Evolutionary conservation across 495 filamentous ascomycete species (phyloP).

Genomic region (Astrocystis sublimbata): DNA sequence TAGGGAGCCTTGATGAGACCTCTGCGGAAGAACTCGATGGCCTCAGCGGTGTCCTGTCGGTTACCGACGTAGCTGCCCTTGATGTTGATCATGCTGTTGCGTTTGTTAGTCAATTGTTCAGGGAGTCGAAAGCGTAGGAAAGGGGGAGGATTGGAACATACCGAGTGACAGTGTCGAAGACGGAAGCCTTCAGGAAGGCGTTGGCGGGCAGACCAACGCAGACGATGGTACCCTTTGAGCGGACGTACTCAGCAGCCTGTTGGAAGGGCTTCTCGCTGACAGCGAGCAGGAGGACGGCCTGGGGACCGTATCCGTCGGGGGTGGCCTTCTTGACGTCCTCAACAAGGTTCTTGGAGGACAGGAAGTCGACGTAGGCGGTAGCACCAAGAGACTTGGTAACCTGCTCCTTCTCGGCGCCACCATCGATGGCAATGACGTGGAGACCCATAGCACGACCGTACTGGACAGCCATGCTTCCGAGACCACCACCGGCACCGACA

Average conservation of each 20-base stretch:
- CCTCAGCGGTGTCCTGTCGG: slow-evolving; percentile 79
- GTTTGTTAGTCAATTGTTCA: slow-evolving; percentile 26
- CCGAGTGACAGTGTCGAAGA: slow-evolving; percentile 78
- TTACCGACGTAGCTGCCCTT: slow-evolving; percentile 93
- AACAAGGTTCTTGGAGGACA: slow-evolving; percentile 70
- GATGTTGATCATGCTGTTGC: slow-evolving; percentile 74
- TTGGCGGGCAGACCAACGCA: slow-evolving; percentile 82
- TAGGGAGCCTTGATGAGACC: slow-evolving; percentile 84
- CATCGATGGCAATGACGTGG: slow-evolving; percentile 74
- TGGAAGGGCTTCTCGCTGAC: slow-evolving; percentile 90
- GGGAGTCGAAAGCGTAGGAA: slow-evolving; percentile 16
- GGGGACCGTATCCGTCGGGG: slow-evolving; percentile 79
- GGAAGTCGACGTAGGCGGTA: slow-evolving; percentile 75
- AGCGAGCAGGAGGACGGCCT: slow-evolving; percentile 84
- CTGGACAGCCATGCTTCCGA: slow-evolving; percentile 80
- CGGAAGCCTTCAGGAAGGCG: slow-evolving; percentile 76
- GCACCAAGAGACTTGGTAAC: slow-evolving; percentile 71
- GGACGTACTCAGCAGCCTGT: slow-evolving; percentile 80
- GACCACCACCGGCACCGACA: slow-evolving; percentile 84
- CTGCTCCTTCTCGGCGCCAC: slow-evolving; percentile 72
- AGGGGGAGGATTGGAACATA: slow-evolving; percentile 2
- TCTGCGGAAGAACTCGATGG: slow-evolving; percentile 81
- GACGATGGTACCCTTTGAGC: slow-evolving; percentile 74
- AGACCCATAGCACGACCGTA: slow-evolving; percentile 91
- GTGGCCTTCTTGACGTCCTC: slow-evolving; percentile 77